Evolutionary conservation across 805 yeast genomes (phyloP), one percentile per base, ranked within the genome.

Genomic region (Teunomyces barrocoloradensis): DNA sequence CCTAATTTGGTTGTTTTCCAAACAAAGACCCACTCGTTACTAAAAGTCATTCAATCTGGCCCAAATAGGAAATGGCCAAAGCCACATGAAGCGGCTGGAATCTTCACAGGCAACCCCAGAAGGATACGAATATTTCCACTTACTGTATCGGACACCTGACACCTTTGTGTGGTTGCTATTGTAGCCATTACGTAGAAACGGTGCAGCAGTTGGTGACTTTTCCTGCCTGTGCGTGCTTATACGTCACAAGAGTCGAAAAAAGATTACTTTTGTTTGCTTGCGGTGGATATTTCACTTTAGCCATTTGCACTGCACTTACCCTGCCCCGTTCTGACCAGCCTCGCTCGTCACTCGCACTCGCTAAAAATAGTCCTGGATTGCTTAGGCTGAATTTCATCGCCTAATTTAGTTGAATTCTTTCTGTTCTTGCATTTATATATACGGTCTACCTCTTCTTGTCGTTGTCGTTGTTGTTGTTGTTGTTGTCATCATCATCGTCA

Each of bases 401-500:
- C 34, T 25, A 32, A n/a, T 9, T 13, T 32, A 6, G 34, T 32
- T 17, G 9, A 13, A 13, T 13, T 32, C 34, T 32, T 13, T 32
- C 18, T 6, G 17, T 32, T 13, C 34, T 32, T 32, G 27, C 34
- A 13, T 13, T 13, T 32, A 32, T 32, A 32, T 32, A 9, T 6
- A 32, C 10, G 13, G 34, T 30, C 17, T 30, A 15, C 15, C 18
- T 30, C 17, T 30, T 7, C 17, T 7, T 32, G 17, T 15, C 17
- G 17, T 15, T n/a, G n/a, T n/a, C n/a, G 15, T n/a, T 3, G 13
- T 4, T 6, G 13, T 11, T 2, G 20, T 18, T 18, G 20, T 18
- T 18, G 20, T 18, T 3, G 3, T 18, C 20, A 18, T 4, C n/a
- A 15, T 21, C 29, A n/a, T 47, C 45, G 9, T 53, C 64, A 41